A percentile compares a stretch with the other conserved stretches of the same genome.
Evolutionary conservation across 108 stramenopile genomes (phyloP).

Genomic region (Cylindrotheca closterium): DNA sequence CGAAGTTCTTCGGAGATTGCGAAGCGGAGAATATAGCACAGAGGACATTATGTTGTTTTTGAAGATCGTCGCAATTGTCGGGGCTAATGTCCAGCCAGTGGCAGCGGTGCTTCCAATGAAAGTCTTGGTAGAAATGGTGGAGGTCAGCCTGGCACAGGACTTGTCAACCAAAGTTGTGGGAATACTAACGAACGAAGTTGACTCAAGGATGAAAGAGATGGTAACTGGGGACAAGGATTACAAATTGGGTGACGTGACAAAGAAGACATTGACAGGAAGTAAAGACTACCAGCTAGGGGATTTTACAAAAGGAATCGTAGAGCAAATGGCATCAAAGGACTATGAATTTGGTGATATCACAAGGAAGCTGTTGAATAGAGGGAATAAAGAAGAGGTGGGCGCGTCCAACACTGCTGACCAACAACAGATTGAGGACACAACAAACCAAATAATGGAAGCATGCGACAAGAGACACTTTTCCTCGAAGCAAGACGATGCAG

Average conservation of each 20-base stretch:
- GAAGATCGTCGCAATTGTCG: conserved; percentile 13
- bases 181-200: conserved; percentile 20
- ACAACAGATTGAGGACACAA: not conserved
- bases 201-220: conserved; percentile 29
- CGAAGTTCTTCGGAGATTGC: conserved; percentile 22
- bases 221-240: conserved; percentile 33
- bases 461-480: not conserved
- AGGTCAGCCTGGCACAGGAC: conserved; percentile 20
- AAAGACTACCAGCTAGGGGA: conserved; percentile 21
- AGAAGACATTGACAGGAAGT: conserved; percentile 19
- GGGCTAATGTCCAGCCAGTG: conserved; percentile 12
- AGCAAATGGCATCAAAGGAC: conserved; percentile 67
- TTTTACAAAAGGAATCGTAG: conserved; percentile 6
- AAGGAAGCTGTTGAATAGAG: conserved; percentile 31
- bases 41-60: conserved; percentile 23
- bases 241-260: conserved; percentile 26
- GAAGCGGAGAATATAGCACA: conserved; percentile 17
- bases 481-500: not conserved
- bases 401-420: not conserved
- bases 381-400: not conserved
- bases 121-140: conserved; percentile 21
- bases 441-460: not conserved
- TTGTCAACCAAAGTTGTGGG: conserved; percentile 9
- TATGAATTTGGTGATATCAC: conserved; percentile 78
- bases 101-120: conserved; percentile 13